Evolutionary conservation across 768 basidiomycete species (phyloP), one percentile per base, ranked within the genome.

Genomic region (Melanogaster broomeanus): DNA sequence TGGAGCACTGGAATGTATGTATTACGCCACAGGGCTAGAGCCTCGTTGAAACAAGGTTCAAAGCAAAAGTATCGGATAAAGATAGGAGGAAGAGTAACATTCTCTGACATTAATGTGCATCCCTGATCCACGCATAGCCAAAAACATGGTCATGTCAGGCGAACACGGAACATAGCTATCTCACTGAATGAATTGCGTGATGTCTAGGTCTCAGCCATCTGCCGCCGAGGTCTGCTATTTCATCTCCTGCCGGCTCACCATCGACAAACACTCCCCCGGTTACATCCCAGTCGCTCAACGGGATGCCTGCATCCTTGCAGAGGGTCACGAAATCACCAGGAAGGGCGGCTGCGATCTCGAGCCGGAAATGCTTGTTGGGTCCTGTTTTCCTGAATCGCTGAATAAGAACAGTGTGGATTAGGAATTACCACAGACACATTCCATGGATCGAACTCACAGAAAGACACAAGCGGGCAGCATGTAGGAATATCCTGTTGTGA

Each of bases 381-480:
- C 77, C 77, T 5, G 61, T 45, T 52, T 70, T 65, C 51, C 67
- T 72, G 59, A 80, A 85, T 51, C 78, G 74, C 85, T 87, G 34
- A 30, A 18, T 15, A 45, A 24, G 37, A 47, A 19, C 15, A 24
- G 31, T 47, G 45, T 0, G n/a, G 1, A 10, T 62, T 8, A 58
- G 47, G 28, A 24, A 16, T 30, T 28, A 19, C 49, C 27, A 46
- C n/a, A 16, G 24, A 28, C 9, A 25, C 10, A 22, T 18, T 31
- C 43, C 42, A 10, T 13, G 31, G 21, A 43, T 21, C 38, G 37
- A 42, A 65, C 82, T 59, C 57, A 85, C 86, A 19, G 73, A 74
- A 48, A 87, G 70, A 2, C 82, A 80, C 28, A 85, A 49, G 42
- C 80, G 76, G 4, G 82, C 77, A 8, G 85, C 76, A 53, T 88